These are phyloP conservation scores for Candida mattraensis DNA, from an alignment of 805 yeast species.

Conservation along the genomic window DNA sequence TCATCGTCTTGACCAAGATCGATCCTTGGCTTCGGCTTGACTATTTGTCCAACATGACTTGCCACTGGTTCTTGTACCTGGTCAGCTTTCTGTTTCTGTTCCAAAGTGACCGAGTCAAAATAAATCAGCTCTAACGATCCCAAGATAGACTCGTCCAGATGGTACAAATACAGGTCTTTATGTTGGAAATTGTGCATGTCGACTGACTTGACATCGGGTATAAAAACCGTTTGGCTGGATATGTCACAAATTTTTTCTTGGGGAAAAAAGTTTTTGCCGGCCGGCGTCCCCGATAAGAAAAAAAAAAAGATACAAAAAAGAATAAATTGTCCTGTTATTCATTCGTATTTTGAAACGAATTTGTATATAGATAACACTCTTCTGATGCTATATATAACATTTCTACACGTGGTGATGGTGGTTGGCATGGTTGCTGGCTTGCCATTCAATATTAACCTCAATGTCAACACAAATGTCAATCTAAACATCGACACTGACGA, in stretches of 20 bases:
- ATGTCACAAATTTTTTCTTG: too few relatives aligned
- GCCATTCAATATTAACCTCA: constrained; percentile 11
- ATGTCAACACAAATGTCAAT: constrained; percentile 9
- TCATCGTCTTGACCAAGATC: constrained; percentile 11
- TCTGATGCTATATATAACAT: too few relatives aligned
- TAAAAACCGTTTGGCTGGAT: too few relatives aligned
- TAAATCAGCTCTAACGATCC: constrained; percentile 50
- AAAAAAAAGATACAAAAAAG: too few relatives aligned
- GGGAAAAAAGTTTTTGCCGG: too few relatives aligned
- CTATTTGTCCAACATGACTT: constrained; percentile 2
- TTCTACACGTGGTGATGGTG: background rate
- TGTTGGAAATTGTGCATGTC: too few relatives aligned
- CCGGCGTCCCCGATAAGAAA: too few relatives aligned
- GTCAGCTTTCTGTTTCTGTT: constrained; percentile 25
- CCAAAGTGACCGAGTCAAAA: constrained; percentile 52
- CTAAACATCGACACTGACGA: constrained; percentile 2
- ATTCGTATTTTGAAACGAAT: too few relatives aligned
- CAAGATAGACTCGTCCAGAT: constrained; percentile 40
- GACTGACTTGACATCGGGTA: too few relatives aligned
- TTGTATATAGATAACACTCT: too few relatives aligned
- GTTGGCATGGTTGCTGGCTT: background rate
- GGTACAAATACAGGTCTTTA: constrained; percentile 53
- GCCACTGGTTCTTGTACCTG: background rate
- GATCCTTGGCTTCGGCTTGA: constrained; percentile 17
- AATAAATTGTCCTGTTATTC: too few relatives aligned